Percentiles rank a stretch among this genome's conserved stretches.
Evolutionary conservation across 2,329 filamentous ascomycete genomes (phyloP).

Genomic region (Xenosphaeropsis pyriputrescens): DNA sequence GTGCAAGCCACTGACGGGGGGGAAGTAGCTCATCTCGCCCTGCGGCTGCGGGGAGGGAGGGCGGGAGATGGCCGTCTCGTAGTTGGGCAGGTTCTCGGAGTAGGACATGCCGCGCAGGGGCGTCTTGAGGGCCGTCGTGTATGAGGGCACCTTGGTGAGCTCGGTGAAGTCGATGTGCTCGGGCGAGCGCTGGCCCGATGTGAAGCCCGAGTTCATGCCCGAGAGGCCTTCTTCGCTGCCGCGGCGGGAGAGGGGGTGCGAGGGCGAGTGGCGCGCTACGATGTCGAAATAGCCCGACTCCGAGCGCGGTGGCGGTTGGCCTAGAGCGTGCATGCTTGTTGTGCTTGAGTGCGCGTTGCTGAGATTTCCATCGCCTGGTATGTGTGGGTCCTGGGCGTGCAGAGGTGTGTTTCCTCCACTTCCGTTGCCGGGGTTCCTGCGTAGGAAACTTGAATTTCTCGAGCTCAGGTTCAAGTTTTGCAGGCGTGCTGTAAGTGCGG

Average conservation of each 20-base stretch:
- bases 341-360: conserved; percentile 6
- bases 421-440: conserved; percentile 12
- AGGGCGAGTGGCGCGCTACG: conserved; percentile 7
- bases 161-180: conserved; percentile 43
- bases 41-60: conserved; percentile 18
- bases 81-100: conserved; percentile 45
- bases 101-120: conserved; percentile 35
- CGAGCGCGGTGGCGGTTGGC: conserved; percentile 12
- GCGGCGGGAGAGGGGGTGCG: conserved; percentile 25
- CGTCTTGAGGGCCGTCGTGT: conserved; percentile 57
- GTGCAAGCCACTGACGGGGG: too few species aligned
- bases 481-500: conserved; percentile 46
- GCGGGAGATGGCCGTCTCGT: conserved; percentile 42
- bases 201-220: conserved; percentile 24
- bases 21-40: too few species aligned
- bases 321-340: conserved; percentile 3
- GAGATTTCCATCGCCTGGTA: conserved; percentile 8
- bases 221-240: conserved; percentile 25
- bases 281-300: conserved; percentile 10
- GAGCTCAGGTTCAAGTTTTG: conserved; percentile 52
- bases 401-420: conserved; percentile 19
- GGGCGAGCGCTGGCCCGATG: conserved; percentile 36
- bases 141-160: conserved; percentile 62
- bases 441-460: conserved; percentile 16
- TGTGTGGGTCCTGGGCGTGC: neutral